Evolutionary conservation across 2,329 filamentous ascomycete genomes (phyloP), one percentile per base, ranked within the genome.

Genomic region (Cadophora malorum): DNA sequence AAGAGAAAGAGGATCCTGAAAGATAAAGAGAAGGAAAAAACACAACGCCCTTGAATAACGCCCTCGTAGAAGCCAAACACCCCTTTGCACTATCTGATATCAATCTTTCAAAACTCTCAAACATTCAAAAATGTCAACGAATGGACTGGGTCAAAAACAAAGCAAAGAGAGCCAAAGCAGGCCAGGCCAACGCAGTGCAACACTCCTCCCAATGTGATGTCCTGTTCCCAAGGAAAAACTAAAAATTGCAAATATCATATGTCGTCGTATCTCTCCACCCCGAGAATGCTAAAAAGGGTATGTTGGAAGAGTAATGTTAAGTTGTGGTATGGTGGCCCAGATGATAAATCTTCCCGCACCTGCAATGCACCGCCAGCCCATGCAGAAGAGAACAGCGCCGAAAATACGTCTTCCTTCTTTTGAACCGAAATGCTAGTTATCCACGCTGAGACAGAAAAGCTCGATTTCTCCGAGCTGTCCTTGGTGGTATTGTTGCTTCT

Each of bases 391-490:
- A 64, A 58, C 47, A 21, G 25, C 45, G 35, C 58, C 5, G 49
- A 59, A 38, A 45, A 23, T 28, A 47, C 41, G 55, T 59, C 33
- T 59, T 61, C 10, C n/a, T 41, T 33, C 31, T 41, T 21, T 59
- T 6, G 19, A 16, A 2, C 55, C 14, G 31, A 53, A 53, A 69
- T 67, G 69, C 64, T 75, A 73, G 60, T 71, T 75, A 12, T 76
- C 76, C 31, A 76, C 72, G 77, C 87, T 83, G 72, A 90, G 83
- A 80, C 92, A 95, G 81, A 91, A 95, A 69, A 96, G 87, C 79
- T 97, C 92, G 79, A 97, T 96, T 83, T 97, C 94, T 72, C 93
- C 94, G 53, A 96, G 89, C 72, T 91, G 89, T 53, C 90, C 90
- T 63, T 86, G 85, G 63, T 86, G 84, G 55, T 88, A 84, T 74